Base-by-base conservation (phyloP, 192 early-diverging fungal genomes). In the Tieghemiomyces parasiticus region DNA sequence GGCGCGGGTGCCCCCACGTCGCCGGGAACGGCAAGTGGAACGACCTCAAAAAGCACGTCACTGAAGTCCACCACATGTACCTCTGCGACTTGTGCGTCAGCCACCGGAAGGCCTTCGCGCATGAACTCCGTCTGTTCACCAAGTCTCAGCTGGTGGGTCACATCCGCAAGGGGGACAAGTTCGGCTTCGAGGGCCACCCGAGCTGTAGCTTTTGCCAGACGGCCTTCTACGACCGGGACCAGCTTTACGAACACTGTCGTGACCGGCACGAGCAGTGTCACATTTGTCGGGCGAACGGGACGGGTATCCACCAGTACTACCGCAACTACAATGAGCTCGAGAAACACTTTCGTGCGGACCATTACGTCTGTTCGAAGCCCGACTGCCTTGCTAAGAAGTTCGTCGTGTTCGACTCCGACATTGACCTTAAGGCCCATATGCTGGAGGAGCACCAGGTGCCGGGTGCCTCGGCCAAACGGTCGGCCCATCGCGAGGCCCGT, bases 261-360 rank as follows among this genome's bases (percentile, higher is more conserved):
- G 79, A 91, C 48, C 83, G 79, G 61, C 93, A 98, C 69, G 93
- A 98, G 65, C 84, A 97, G 71, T 98, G 95, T 60, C 87, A 90
- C 65, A 70, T 95, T 24, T 98, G 95, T 60, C 67, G 81, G 28
- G 71, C 81, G 56, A 71, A 67, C 56, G 89, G 86, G 10, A 71
- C 86, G 4, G 72, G 67, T 22, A 78, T 84, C 29, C 84, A 96
- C 65, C 81, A 83, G 54, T 98, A 98, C 68, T 98, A 85, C 67
- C 60, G 70, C 49, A 83, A 96, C 72, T 96, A 96, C 65, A 33
- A 74, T 32, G 66, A 71, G 42, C 67, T 98, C 67, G 92, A 83
- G 69, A 80, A 80, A 16, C 95, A 98, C 73, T 92, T 94, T 59
- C 67, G 76, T 55, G 63, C 67, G 35, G 87, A 90, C 19, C 95